Evolutionary conservation across 257 asterid species (phyloP).

Genomic region (Solanum sparsipilum): DNA sequence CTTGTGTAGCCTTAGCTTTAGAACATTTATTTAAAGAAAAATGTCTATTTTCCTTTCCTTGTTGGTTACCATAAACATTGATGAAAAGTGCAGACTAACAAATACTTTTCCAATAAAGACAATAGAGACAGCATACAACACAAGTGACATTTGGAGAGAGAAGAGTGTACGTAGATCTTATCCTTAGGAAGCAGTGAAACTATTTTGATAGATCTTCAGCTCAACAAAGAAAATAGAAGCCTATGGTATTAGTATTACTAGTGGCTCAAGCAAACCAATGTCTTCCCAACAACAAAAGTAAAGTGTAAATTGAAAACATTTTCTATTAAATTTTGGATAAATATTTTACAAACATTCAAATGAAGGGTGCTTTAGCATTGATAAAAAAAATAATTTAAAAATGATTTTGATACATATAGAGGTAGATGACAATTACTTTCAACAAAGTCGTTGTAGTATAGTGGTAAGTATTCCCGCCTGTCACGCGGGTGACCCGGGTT

Average conservation of each 20-base stretch:
- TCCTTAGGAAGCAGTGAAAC: not conserved
- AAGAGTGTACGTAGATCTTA: not conserved
- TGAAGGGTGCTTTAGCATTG: not conserved
- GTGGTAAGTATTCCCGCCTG: constrained; percentile 99
- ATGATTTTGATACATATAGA: rapidly evolving
- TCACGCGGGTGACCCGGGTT: constrained; percentile 99
- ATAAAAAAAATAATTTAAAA: not conserved
- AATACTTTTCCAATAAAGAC: not conserved
- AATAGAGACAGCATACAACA: not conserved
- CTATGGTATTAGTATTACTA: not conserved
- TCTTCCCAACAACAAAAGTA: not conserved
- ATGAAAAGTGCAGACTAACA: not conserved
- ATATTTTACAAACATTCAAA: not conserved
- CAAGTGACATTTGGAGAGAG: not conserved
- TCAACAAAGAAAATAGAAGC: not conserved
- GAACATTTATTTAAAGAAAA: not conserved
- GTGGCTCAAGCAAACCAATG: not conserved
- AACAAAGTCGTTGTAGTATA: constrained; percentile 58
- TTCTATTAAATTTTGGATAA: not conserved
- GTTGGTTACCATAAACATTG: not conserved
- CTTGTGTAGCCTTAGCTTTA: not conserved
- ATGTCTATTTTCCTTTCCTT: not conserved
- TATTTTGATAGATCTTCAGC: not conserved
- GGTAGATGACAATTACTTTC: rapidly evolving
- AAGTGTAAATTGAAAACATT: not conserved